Percentiles rank a stretch among this genome's conserved stretches.
Conservation (phyloP, 176 grass and related monocot species). For the Cenchrus americanus region DNA sequence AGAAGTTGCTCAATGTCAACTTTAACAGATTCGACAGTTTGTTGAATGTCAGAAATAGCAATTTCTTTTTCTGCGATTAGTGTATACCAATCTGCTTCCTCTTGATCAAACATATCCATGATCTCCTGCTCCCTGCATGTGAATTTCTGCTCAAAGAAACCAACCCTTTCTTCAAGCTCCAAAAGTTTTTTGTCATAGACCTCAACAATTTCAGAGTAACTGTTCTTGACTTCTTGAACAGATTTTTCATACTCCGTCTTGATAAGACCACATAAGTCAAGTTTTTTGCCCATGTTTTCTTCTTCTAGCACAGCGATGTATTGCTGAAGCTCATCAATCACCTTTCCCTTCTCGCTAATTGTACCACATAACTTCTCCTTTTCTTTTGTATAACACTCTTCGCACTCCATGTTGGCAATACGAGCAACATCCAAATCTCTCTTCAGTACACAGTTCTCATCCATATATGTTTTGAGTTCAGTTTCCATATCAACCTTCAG, state of each 20-base stretch:
- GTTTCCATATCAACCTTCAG: slow-evolving; percentile 45
- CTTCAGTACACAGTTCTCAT: slow-evolving; percentile 45
- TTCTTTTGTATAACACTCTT: slow-evolving; percentile 46
- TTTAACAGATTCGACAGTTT: slow-evolving; percentile 49
- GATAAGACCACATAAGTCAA: slow-evolving; percentile 50
- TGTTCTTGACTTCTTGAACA: slow-evolving; percentile 45
- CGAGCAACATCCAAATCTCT: slow-evolving; percentile 50
- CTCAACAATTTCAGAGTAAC: slow-evolving; percentile 52
- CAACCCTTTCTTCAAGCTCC: slow-evolving; percentile 53
- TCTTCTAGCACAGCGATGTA: slow-evolving; percentile 46
- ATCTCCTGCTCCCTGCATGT: slow-evolving; percentile 43
- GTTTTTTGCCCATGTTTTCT: slow-evolving; percentile 52
- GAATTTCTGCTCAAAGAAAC: slow-evolving; percentile 58
- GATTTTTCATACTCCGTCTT: slow-evolving; percentile 45
- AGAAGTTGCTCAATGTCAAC: slow-evolving; percentile 49
- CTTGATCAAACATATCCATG: slow-evolving; percentile 61
- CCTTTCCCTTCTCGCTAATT: slow-evolving; percentile 49
- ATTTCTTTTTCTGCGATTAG: slow-evolving; percentile 68
- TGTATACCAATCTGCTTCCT: slow-evolving; percentile 61
- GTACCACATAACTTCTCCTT: slow-evolving; percentile 47
- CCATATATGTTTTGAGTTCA: slow-evolving; percentile 46
- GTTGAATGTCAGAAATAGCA: slow-evolving; percentile 54
- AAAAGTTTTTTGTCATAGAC: slow-evolving; percentile 45
- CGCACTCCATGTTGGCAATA: slow-evolving; percentile 47
- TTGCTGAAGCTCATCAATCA: slow-evolving; percentile 57